Base-by-base conservation (phyloP, 1,284 basidiomycete genomes). In the Uromyces viciae-fabae region DNA sequence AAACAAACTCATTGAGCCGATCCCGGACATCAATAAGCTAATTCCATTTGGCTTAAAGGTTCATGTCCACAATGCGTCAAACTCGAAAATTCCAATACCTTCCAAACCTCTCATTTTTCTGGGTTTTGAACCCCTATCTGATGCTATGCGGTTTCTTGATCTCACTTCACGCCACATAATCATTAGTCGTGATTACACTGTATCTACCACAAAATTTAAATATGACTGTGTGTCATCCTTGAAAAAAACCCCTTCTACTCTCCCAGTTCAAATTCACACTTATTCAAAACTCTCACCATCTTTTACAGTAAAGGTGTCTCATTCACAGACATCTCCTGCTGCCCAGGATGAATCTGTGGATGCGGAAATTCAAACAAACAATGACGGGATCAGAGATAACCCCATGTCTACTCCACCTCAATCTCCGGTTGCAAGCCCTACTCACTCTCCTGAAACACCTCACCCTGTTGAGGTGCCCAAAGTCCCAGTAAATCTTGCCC, bases 81-180 rank as follows among this genome's bases (percentile, higher is more conserved):
- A 25, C 22, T 72, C 46, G 3, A 75, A 75, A 62, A n/a, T 60
- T 1, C 36, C 14, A 2, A 31, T n/a, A n/a, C n/a, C n/a, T n/a
- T n/a, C n/a, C n/a, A 68, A 25, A 5, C 33, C 66, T 3, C 19
- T 75, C 11, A 28, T 42, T 7, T 76, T 64, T 36, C n/a, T 76
- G 7, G 58, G 58, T 31, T 66, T 38, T 49, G 75, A 76, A 66
- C 40, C 22, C 25, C 66, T 31, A n/a, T 76, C 75, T 11, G n/a
- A 76, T 60, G 58, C 75, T 19, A 43, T 38, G 7, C n/a, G 58
- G 33, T 76, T 76, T 52, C 28, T 64, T 25, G 46, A 76, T 36
- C 33, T 46, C 3, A 8, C 40, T 3, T 28, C 14, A 2, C 75
- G 52, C 7, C 38, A 28, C 33, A 52, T 76, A 1, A 22, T 76